Evolutionary conservation across 2,329 filamentous ascomycete species (phyloP).

Genomic region (Xylariales sp.): DNA sequence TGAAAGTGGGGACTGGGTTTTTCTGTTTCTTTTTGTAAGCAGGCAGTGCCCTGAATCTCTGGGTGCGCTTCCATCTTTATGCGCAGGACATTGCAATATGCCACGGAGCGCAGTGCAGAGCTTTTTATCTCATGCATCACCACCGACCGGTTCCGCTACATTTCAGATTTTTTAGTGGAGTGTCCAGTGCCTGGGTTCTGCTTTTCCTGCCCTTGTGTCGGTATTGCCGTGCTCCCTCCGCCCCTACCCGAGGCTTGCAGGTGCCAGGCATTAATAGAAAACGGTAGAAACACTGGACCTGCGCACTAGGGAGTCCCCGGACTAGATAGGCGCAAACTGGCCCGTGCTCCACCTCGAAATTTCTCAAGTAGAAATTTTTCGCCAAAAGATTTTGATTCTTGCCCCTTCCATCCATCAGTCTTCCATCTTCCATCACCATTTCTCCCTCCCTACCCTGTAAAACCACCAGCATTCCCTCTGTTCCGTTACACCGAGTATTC

Average conservation of each 20-base stretch:
- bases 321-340: conserved; percentile 1
- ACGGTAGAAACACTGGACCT: not conserved
- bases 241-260: not conserved
- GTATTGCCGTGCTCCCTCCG: not conserved
- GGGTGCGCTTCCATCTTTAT: no score
- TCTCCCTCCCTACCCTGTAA: conserved; percentile 23
- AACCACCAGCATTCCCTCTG: conserved; percentile 13
- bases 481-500: conserved; percentile 28
- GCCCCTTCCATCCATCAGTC: not conserved
- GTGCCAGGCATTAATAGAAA: not conserved
- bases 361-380: conserved; percentile 6
- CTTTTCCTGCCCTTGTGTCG: no score
- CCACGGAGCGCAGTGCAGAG: no score
- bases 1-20: no score
- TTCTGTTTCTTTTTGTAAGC: no score
- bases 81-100: no score
- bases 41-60: no score
- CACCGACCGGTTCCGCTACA: no score
- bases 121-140: no score
- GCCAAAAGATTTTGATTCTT: not conserved
- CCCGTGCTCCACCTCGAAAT: conserved; percentile 6
- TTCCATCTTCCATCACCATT: conserved; percentile 19
- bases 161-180: no score
- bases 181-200: no score
- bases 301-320: not conserved